Conservation (phyloP, 2,329 filamentous ascomycete genomes). For the Aspergillus uvarum region DNA sequence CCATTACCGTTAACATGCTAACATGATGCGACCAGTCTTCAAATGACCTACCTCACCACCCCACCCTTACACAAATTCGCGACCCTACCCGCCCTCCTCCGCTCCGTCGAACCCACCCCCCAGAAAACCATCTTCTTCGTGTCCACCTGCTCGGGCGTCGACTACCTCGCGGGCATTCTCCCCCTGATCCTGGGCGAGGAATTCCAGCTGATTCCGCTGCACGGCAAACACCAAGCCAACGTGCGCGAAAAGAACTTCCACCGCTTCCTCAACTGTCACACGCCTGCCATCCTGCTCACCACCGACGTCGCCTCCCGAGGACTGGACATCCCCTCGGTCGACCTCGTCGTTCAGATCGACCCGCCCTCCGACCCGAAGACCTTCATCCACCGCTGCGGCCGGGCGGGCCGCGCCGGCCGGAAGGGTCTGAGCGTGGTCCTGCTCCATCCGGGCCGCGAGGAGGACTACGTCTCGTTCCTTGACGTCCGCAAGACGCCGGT, state of each 20-base stretch:
- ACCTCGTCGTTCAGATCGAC: slow-evolving; percentile 87
- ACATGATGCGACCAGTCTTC: slow-evolving; percentile 55
- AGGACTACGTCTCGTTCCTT: slow-evolving; percentile 86
- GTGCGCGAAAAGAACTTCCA: slow-evolving; percentile 86
- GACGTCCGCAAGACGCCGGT: slow-evolving; percentile 86
- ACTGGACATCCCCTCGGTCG: slow-evolving; percentile 87
- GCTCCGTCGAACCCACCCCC: slow-evolving; percentile 68
- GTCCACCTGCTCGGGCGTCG: slow-evolving; percentile 89
- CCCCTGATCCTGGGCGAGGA: slow-evolving; percentile 66
- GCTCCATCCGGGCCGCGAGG: slow-evolving; percentile 79
- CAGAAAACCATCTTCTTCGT: slow-evolving; percentile 88
- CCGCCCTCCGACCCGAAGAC: slow-evolving; percentile 85
- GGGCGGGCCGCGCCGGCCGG: slow-evolving; percentile 62
- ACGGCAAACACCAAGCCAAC: slow-evolving; percentile 87
- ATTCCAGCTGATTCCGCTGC: slow-evolving; percentile 76
- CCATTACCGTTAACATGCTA: slow-evolving; percentile 9
- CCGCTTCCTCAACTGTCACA: slow-evolving; percentile 71
- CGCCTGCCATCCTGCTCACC: slow-evolving; percentile 79
- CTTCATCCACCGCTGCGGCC: slow-evolving; percentile 65
- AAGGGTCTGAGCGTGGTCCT: slow-evolving; percentile 83
- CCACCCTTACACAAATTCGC: slow-evolving; percentile 79
- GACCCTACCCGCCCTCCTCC: slow-evolving; percentile 68
- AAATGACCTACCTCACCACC: slow-evolving; percentile 79
- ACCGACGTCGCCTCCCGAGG: slow-evolving; percentile 90
- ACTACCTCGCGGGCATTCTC: slow-evolving; percentile 85